Base-by-base conservation (phyloP, 345 rosid species). In the Salix brachista region DNA sequence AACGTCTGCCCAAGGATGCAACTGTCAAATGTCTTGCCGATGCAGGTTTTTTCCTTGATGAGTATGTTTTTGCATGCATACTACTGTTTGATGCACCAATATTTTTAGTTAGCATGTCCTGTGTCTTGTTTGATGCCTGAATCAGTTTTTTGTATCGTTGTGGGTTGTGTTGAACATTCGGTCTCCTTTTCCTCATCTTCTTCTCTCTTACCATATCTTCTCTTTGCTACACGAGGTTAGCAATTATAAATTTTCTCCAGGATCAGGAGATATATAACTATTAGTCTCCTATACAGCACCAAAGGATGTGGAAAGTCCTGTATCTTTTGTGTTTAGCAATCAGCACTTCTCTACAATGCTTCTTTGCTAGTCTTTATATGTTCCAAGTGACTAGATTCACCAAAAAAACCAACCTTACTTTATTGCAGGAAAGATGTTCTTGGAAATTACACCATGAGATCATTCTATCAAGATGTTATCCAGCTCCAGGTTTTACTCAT, bases 21-120 rank as follows among this genome's bases (percentile, higher is more conserved):
- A 74, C 85, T 73, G 94, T 95, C 77, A 95, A 95, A 84, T 95
- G 97, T 82, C 92, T 95, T 85, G 92, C 96, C n/a, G 97, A 91
- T 84, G 99, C 89, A 77, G 90, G 92, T 75, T 91, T 83, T 87
- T 94, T 94, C 80, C 97, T 94, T 82, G 91, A 91, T 71, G 92
- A 90, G 98, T 94, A 94, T 69, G 98, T 87, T 79, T 66, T 79
- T 68, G 68, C 60, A 58, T 34, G 18, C 46, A 72, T 36, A 14
- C 75, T 61, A 32, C 39, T 52, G n/a, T 64, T 65, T 77, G 65
- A 18, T 25, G 30, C 30, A 44, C 30, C 44, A 36, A 9, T 70
- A 58, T 52, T 39, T 66, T 75, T 26, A 21, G 37, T 32, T 65
- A 61, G 1, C 18, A 58, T 28, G 25, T 52, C 26, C 32, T 32